Evolutionary conservation across 1,284 basidiomycete genomes (phyloP), one percentile per base, ranked within the genome.

Genomic region (Meripilus lineatus): DNA sequence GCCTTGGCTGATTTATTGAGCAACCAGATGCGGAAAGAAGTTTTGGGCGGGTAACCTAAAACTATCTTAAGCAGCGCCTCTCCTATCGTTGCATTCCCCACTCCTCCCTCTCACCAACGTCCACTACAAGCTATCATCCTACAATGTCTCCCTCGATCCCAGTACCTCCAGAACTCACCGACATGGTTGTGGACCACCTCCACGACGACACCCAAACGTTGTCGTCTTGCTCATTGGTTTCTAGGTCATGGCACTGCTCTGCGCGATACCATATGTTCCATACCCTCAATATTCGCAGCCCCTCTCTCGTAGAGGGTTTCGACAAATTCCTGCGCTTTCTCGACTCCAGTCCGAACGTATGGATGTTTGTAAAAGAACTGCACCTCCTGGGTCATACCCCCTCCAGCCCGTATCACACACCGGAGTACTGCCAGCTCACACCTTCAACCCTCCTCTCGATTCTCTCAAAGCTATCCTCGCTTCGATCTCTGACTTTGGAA

Each of bases 161-260:
- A 11, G 25, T 38, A 5, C 36, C 24, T 10, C 40, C 26, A 6
- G 40, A 42, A 21, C 28, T 42, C 17, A 20, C 23, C 40, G 40
- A 42, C 40, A 32, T 32, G 28, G 34, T 42, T 21, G 5, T 42
- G 14, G 40, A 42, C 28, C 23, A 32, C 15, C 40, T 42, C 26
- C 21, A 32, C 26, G 40, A 42, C 40, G 26, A 42, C 40, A 30
- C 14, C 11, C 5, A 3, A 4, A 11, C 40, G 8, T 32, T 42
- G n/a, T 10, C 18, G 28, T 15, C 24, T 3, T 42, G 40, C 26
- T 30, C 40, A 5, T 32, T 42, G 14, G 28, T 42, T 4, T 32
- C 26, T 17, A 5, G 40, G 13, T 26, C 32, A 14, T 42, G 40
- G 40, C 11, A n/a, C 6, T 32, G 18, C n/a, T 21, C 40, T 18